Percentiles rank a stretch among this genome's conserved stretches.
Conservation (phyloP, 306 rosid genomes). For the Ormosia semicastrata region DNA sequence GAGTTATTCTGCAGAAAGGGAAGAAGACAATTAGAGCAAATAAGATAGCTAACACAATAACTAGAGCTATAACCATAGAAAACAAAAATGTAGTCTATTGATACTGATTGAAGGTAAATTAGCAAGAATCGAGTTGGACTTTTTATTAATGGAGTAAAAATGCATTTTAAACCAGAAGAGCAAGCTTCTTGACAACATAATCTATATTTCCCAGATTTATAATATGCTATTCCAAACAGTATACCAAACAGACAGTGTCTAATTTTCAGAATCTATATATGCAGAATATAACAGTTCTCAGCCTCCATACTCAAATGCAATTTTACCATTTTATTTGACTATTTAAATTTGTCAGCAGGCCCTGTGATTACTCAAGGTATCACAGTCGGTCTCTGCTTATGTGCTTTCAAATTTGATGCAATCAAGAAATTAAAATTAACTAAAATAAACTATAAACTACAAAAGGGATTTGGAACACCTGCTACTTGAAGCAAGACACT, state of each 20-base stretch:
- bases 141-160: background rate
- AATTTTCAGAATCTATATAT: background rate
- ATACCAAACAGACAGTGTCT: background rate
- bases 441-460: background rate
- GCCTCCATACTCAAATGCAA: background rate
- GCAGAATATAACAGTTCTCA: background rate
- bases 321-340: background rate
- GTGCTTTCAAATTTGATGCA: background rate
- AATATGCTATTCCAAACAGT: background rate
- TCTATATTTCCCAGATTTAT: background rate
- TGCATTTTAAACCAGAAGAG: slow-evolving; percentile 1
- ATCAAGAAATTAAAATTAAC: background rate
- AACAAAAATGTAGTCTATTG: slow-evolving; percentile 1
- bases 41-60: slow-evolving; percentile 16
- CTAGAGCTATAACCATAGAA: slow-evolving; percentile 14
- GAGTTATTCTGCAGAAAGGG: slow-evolving; percentile 44
- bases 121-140: background rate
- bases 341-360: background rate
- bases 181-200: slow-evolving; percentile 1
- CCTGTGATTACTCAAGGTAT: background rate
- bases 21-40: slow-evolving; percentile 25
- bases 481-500: background rate
- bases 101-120: background rate
- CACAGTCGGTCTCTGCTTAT: background rate
- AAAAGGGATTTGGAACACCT: background rate